These are phyloP conservation scores for Barnettozyma pratensis DNA, from an alignment of 805 yeast genomes.

Conservation along the genomic window DNA sequence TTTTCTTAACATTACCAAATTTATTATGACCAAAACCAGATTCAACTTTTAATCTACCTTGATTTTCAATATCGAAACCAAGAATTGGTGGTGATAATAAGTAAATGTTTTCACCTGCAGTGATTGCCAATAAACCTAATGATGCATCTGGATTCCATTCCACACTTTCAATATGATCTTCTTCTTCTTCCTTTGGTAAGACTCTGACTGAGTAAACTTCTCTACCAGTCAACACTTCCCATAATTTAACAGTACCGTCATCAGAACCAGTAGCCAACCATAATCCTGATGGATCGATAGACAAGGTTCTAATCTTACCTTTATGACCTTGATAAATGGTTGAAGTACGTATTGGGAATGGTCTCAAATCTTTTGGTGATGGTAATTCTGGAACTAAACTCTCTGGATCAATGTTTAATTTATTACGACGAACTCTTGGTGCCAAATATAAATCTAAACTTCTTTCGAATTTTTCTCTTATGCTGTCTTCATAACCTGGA, in stretches of 20 bases:
- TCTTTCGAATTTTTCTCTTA: slow-evolving; percentile 91
- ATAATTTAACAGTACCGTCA: slow-evolving; percentile 91
- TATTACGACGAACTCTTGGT: slow-evolving; percentile 89
- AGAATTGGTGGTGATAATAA: slow-evolving; percentile 87
- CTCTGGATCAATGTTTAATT: slow-evolving; percentile 92
- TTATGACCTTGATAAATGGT: slow-evolving; percentile 80
- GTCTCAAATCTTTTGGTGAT: slow-evolving; percentile 92
- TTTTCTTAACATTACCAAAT: slow-evolving; percentile 48
- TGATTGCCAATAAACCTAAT: slow-evolving; percentile 76
- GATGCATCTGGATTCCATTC: slow-evolving; percentile 85
- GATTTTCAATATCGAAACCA: slow-evolving; percentile 81
- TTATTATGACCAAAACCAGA: slow-evolving; percentile 87
- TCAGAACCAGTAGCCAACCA: slow-evolving; percentile 98
- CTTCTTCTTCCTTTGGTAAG: slow-evolving; percentile 42
- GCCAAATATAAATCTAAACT: slow-evolving; percentile 91
- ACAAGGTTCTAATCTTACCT: slow-evolving; percentile 74
- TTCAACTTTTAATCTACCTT: slow-evolving; percentile 73
- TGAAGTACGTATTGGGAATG: slow-evolving; percentile 91
- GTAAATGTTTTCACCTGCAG: slow-evolving; percentile 76
- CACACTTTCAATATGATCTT: slow-evolving; percentile 73
- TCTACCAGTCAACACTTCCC: slow-evolving; percentile 96
- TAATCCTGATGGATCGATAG: slow-evolving; percentile 83
- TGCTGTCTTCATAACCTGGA: slow-evolving; percentile 82
- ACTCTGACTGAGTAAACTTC: slow-evolving; percentile 69
- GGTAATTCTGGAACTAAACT: slow-evolving; percentile 94